phyloP scores from a whole-genome alignment of 169 alveolate genomes.

The Blepharisma undulans region DNA sequence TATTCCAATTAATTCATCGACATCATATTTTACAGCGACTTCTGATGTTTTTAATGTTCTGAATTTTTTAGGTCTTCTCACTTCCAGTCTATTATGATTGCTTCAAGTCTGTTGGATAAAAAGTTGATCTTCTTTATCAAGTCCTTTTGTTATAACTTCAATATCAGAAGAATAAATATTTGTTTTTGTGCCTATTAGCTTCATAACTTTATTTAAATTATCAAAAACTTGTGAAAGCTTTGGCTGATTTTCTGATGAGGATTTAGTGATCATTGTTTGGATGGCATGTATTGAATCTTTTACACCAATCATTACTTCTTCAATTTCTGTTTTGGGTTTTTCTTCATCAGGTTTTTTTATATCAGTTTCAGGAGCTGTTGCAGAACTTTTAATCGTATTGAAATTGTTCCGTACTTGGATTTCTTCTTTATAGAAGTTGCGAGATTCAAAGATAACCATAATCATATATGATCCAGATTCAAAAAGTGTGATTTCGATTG shows the following conservation, averaged over 20 bases:
- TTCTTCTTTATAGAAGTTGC: not conserved
- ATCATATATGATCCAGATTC: not conserved
- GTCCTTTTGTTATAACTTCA: not conserved
- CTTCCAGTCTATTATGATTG: not conserved
- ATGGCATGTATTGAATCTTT: not conserved
- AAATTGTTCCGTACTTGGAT: not conserved
- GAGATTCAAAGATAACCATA: not conserved
- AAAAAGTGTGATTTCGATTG: not conserved
- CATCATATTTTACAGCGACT: not conserved
- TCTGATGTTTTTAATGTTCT: not conserved
- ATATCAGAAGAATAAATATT: not conserved
- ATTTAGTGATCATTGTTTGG: not conserved
- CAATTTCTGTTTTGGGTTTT: not conserved
- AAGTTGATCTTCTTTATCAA: constrained; percentile 1
- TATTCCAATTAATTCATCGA: constrained; percentile 3
- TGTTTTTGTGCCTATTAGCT: not conserved
- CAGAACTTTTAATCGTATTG: not conserved
- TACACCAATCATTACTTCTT: not conserved
- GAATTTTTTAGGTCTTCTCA: not conserved
- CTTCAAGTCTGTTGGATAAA: constrained; percentile 5
- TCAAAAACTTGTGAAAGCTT: not conserved
- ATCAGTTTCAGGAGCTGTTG: not conserved
- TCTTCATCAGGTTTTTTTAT: not conserved
- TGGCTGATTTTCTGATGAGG: not conserved
- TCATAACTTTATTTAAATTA: not conserved